These are phyloP conservation scores for fission yeast (Schizosaccharomyces pombe) DNA, from an alignment of 805 yeast species.

Conservation along the genomic window DNA sequence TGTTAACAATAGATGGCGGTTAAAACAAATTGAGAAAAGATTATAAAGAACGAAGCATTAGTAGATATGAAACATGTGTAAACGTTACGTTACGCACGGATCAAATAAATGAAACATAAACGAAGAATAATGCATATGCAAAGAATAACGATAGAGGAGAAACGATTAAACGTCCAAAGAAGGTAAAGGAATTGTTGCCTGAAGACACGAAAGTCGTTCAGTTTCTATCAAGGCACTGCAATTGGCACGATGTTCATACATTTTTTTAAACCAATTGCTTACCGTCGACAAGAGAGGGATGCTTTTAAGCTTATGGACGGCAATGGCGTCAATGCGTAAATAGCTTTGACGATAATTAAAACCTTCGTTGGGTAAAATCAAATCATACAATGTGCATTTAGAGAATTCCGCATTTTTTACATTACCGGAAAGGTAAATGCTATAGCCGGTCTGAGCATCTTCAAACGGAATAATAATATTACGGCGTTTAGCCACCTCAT, in stretches of 20 bases:
- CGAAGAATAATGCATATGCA: not conserved
- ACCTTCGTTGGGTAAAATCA: not conserved
- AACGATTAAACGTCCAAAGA: not conserved
- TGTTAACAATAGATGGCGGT: not conserved
- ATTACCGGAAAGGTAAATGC: not conserved
- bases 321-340: not conserved
- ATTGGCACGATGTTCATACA: not conserved
- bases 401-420: not conserved
- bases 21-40: not conserved
- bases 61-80: not conserved
- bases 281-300: not conserved
- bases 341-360: not conserved
- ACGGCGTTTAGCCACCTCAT: not conserved
- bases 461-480: not conserved
- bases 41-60: not conserved
- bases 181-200: not conserved
- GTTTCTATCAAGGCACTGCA: not conserved
- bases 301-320: not conserved
- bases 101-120: not conserved
- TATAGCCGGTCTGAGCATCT: constrained; percentile 1
- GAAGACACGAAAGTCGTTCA: not conserved
- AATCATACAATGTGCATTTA: not conserved
- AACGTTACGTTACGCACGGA: no score
- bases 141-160: not conserved
- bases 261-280: not conserved